Evolutionary conservation across 1,139 yeast species (phyloP).

Genomic region (Diutina ranongensis): DNA sequence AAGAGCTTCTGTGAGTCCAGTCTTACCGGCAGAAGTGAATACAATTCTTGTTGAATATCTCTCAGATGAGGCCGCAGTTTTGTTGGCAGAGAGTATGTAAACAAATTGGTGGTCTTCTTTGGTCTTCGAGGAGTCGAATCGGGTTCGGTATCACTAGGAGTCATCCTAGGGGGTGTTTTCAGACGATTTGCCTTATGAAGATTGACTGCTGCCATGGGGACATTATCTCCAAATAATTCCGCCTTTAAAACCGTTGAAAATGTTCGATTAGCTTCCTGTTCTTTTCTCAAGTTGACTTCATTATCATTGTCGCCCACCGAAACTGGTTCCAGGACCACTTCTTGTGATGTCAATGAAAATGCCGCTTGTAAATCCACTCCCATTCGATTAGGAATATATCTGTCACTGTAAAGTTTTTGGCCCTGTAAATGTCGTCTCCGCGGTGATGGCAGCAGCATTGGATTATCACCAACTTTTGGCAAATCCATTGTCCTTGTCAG

Average conservation of each 20-base stretch:
- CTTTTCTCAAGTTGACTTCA: constrained; percentile 57
- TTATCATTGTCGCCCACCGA: constrained; percentile 24
- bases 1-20: constrained; percentile 75
- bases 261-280: constrained; percentile 77
- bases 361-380: constrained; percentile 89
- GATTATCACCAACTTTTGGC: constrained; percentile 1
- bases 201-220: constrained; percentile 43
- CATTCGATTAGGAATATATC: constrained; percentile 78
- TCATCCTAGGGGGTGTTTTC: constrained; percentile 7
- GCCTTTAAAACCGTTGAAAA: constrained; percentile 80
- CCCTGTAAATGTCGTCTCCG: constrained; percentile 30
- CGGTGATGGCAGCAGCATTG: constrained; percentile 10
- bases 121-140: constrained; percentile 18
- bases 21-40: constrained; percentile 79
- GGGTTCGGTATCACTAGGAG: constrained; percentile 10
- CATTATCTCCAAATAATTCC: constrained; percentile 83
- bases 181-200: constrained; percentile 5
- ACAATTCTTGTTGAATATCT: constrained; percentile 60
- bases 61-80: constrained; percentile 48
- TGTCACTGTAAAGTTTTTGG: constrained; percentile 53
- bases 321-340: constrained; percentile 24
- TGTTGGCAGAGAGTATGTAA: constrained; percentile 62
- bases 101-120: constrained; percentile 45
- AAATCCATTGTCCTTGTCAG: not conserved
- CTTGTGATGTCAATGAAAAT: constrained; percentile 48